These are phyloP conservation scores for Halteria grandinella DNA, from an alignment of 73 alveolate genomes.

Conservation along the genomic window DNA sequence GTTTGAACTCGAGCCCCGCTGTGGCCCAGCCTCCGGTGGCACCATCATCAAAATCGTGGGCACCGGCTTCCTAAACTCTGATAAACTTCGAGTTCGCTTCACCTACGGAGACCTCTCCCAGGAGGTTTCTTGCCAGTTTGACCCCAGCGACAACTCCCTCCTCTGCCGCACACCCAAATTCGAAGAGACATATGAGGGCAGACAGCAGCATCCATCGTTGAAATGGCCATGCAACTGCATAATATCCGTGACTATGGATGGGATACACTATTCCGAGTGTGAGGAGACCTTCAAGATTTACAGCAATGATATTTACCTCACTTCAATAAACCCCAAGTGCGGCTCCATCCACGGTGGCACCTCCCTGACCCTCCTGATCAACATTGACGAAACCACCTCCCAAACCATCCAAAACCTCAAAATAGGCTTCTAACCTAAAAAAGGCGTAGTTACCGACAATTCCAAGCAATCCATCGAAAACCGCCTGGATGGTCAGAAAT, in stretches of 20 bases:
- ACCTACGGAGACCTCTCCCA: constrained; percentile 88
- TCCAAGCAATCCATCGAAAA: constrained; percentile 25
- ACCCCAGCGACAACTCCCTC: constrained; percentile 82
- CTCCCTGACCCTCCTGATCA: constrained; percentile 83
- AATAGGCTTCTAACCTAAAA: constrained; percentile 96
- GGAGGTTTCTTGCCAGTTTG: constrained; percentile 94
- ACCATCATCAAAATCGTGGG: constrained; percentile 93
- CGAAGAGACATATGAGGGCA: constrained; percentile 89
- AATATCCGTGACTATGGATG: constrained; percentile 97
- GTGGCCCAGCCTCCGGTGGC: constrained; percentile 99
- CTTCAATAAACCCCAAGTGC: constrained; percentile 96
- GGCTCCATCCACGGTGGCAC: constrained; percentile 97
- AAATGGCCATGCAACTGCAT: constrained; percentile 93
- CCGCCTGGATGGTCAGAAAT: constrained; percentile 60
- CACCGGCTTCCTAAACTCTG: constrained; percentile 96
- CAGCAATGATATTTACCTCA: constrained; percentile 85
- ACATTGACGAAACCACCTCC: constrained; percentile 97
- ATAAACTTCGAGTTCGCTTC: constrained; percentile 93
- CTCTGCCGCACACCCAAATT: constrained; percentile 96
- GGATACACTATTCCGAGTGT: constrained; percentile 93
- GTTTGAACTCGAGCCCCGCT: constrained; percentile 91
- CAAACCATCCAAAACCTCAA: constrained; percentile 83
- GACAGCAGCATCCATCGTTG: constrained; percentile 72
- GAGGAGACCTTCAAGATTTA: constrained; percentile 94
- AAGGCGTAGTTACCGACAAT: background rate